Conservation (phyloP, 805 yeast species). For the Metschnikowia peoriensis region DNA sequence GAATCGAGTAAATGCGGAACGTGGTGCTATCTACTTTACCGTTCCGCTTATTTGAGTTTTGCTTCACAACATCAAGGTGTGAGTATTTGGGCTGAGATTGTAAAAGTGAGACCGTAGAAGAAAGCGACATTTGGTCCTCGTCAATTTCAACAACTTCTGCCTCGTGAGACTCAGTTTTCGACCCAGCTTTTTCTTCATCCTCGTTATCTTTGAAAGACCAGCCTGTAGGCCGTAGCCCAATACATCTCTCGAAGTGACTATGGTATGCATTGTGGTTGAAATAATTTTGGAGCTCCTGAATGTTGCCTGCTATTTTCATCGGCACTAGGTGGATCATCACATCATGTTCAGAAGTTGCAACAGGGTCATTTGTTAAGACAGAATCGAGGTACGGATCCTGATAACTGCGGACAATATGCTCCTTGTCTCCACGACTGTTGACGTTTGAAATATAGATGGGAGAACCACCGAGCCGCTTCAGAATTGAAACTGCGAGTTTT, state of each 20-base stretch:
- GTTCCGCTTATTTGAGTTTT: constrained; percentile 18
- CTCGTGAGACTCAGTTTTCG: background rate
- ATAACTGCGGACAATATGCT: constrained; percentile 43
- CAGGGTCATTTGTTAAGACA: constrained; percentile 28
- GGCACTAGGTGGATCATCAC: constrained; percentile 68
- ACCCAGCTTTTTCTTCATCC: constrained; percentile 6
- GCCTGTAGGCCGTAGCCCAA: constrained; percentile 87
- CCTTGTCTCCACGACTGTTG: constrained; percentile 44
- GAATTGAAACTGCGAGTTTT: constrained; percentile 67
- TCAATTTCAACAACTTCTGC: constrained; percentile 9
- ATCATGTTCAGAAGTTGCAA: constrained; percentile 46
- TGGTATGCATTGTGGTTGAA: constrained; percentile 46
- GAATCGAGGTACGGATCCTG: constrained; percentile 41
- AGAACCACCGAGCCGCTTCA: constrained; percentile 44
- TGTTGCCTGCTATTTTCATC: constrained; percentile 52
- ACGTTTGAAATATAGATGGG: constrained; percentile 54
- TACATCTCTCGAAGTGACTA: constrained; percentile 52
- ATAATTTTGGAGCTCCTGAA: constrained; percentile 47
- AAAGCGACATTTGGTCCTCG: constrained; percentile 3
- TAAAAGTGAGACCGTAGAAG: constrained; percentile 17
- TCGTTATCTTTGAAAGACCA: constrained; percentile 59
- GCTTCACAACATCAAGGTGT: constrained; percentile 31
- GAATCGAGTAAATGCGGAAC: constrained; percentile 58
- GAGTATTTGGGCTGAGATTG: constrained; percentile 21
- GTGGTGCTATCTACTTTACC: constrained; percentile 24